Evolutionary conservation across 1,284 basidiomycete genomes (phyloP), one percentile per base, ranked within the genome.

Genomic region (Rhodotorula mucilaginosa): DNA sequence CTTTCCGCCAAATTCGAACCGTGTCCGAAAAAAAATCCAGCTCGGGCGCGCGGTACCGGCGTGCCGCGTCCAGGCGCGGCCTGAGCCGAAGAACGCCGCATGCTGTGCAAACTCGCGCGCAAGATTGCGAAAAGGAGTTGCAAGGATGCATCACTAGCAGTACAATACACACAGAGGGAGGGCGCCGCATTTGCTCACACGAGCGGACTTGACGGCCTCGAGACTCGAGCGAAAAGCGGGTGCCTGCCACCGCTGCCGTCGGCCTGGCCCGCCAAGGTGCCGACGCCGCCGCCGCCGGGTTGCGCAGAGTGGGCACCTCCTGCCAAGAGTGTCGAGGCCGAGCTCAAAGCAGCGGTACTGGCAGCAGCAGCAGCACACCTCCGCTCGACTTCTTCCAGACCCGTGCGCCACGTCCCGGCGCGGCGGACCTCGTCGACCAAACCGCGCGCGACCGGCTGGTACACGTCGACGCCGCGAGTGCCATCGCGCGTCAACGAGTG

Each of bases 331-430:
- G 49, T 51, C 49, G 49, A 51, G 49, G 49, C 49, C 23, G 18
- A 23, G 49, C 49, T 19, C 49, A 10, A 10, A 10, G 8, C 39
- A 34, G 34, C 34, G 34, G 34, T 34, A 34, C 34, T 5, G 7
- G 39, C 34, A 12, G 39, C 39, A 2, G 39, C 39, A 23, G 48
- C 18, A 49, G 54, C 26, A 15, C 65, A 61, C 59, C 59, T 18
- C 52, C 34, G 29, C 65, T 67, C 65, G 13, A 67, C 65, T 46
- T n/a, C 65, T 60, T 56, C 65, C 3, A 67, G 16, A 0, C 49
- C 65, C 5, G 18, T 26, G 23, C 26, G 48, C 59, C 59, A 67
- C 39, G 5, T 5, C 23, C 60, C 65, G 5, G 31, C 26, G 2
- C 34, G 15, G 12, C 46, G 26, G 29, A 67, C 12, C 52, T 39